phyloP scores from a whole-genome alignment of 179 eudicot species.

The Spergularia azorica region DNA sequence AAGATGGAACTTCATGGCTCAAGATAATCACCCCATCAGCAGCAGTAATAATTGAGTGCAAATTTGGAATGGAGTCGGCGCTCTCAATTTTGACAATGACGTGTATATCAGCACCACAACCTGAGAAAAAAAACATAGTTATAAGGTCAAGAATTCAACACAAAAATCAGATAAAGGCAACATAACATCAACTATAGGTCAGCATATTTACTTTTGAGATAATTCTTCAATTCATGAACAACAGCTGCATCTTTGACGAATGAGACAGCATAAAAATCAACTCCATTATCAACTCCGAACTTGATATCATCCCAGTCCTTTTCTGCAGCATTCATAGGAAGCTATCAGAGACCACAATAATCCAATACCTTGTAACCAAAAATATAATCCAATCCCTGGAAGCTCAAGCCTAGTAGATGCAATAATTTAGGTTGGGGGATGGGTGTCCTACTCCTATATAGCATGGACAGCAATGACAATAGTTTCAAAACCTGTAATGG shows the following conservation, averaged over 20 bases:
- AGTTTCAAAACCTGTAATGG: slow-evolving; percentile 76
- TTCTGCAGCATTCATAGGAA: slow-evolving; percentile 47
- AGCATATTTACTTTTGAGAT: slow-evolving; percentile 61
- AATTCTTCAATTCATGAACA: slow-evolving; percentile 86
- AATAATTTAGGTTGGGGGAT: not conserved
- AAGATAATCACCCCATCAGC: slow-evolving; percentile 78
- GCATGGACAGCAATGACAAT: slow-evolving; percentile 8
- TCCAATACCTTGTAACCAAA: not conserved
- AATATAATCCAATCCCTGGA: no score
- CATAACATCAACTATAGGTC: not conserved
- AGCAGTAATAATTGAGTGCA: slow-evolving; percentile 87
- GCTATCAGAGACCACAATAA: slow-evolving; percentile 4
- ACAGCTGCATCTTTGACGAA: slow-evolving; percentile 92
- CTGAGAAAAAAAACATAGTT: slow-evolving; percentile 40
- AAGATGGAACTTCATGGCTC: not conserved
- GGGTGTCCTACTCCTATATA: not conserved
- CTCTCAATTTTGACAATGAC: slow-evolving; percentile 94
- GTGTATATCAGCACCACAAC: slow-evolving; percentile 78
- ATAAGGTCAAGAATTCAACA: slow-evolving; percentile 3
- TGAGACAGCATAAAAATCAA: slow-evolving; percentile 95
- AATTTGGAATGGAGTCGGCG: slow-evolving; percentile 94
- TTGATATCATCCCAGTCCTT: slow-evolving; percentile 99
- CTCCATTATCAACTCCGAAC: slow-evolving; percentile 93
- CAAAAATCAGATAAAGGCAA: not conserved
- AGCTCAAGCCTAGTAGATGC: slow-evolving; percentile 1